Percentiles rank a stretch among this genome's conserved stretches.
Evolutionary conservation across 805 yeast species (phyloP).

Genomic region (Hanseniaspora mollemarum): DNA sequence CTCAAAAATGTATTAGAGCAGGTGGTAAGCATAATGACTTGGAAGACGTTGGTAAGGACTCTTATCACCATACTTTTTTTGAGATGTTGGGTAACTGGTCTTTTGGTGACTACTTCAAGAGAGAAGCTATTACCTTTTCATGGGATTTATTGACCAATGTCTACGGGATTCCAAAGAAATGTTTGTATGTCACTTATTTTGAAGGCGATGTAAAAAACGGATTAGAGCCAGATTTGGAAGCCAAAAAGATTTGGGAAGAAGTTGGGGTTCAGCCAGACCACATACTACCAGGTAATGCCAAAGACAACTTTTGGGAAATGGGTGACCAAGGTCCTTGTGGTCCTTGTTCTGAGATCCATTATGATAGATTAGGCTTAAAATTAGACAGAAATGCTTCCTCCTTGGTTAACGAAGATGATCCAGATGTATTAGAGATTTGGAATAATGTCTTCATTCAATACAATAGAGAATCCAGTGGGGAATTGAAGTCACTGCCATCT

Average conservation of each 20-base stretch:
- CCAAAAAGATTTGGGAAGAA: conserved; percentile 71
- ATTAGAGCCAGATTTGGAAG: conserved; percentile 86
- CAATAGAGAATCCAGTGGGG: conserved; percentile 83
- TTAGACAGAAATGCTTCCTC: conserved; percentile 80
- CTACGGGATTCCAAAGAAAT: conserved; percentile 64
- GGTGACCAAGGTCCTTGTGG: conserved; percentile 99
- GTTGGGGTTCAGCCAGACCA: conserved; percentile 88
- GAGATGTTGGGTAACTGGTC: conserved; percentile 99
- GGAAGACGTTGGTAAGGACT: conserved; percentile 96
- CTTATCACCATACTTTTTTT: conserved; percentile 95
- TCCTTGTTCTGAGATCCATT: conserved; percentile 95
- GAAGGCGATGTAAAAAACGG: conserved; percentile 83
- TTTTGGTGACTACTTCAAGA: conserved; percentile 95
- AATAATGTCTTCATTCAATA: conserved; percentile 93
- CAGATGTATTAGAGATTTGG: conserved; percentile 96
- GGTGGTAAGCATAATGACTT: conserved; percentile 98
- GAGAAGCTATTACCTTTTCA: conserved; percentile 76
- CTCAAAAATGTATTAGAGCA: conserved; percentile 97
- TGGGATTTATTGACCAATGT: conserved; percentile 87
- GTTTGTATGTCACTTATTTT: conserved; percentile 90
- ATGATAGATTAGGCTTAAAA: conserved; percentile 74
- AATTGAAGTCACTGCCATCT: conserved; percentile 74
- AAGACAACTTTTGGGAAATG: conserved; percentile 99
- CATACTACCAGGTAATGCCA: conserved; percentile 78
- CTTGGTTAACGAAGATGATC: conserved; percentile 93